Base-by-base conservation (phyloP, 345 rosid genomes). In the Erodium maritimum region DNA sequence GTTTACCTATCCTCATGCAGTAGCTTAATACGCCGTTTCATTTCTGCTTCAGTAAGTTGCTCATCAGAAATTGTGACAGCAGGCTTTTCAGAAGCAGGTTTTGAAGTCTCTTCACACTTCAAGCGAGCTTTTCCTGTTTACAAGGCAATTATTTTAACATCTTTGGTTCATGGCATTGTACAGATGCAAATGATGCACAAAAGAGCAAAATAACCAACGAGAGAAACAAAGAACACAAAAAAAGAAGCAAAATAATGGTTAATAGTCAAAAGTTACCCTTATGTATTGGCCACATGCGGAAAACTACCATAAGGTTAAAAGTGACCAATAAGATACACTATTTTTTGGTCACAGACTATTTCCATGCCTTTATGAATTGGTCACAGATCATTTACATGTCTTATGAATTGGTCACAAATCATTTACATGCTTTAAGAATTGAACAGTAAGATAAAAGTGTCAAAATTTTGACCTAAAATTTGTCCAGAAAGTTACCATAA, bases 11-110 rank as follows among this genome's bases (percentile, higher is more conserved):
- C 75, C 61, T 86, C 89, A 69, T 58, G 78, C 66, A 93, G 79
- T 62, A 85, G 75, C 71, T 85, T 82, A 64, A 88, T 83, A 17
- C 94, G 86, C 22, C 77, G 77, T 71, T 81, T 81, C 68, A 86
- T 60, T 64, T 88, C 96, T 61, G 75, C 76, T 21, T 71, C 69
- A 71, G 79, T 88, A 37, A 82, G 91, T 69, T 88, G 95, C 63
- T 86, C 93, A 64, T 73, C 68, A 54, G 82, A 75, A 73, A 58
- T 46, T 3, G 67, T 18, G 55, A 69, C 76, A 61, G 74, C 54
- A 58, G 78, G 9, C 68, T 61, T 77, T 71, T 76, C 80, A 5
- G 73, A 45, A 62, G 68, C 50, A 65, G 73, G 48, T 18, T 61
- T 68, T 68, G 87, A 72, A 66, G 79, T 66, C 52, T 84, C 94